Base-by-base conservation (phyloP, 2,329 filamentous ascomycete species). In the Trichoderma koningiopsis region DNA sequence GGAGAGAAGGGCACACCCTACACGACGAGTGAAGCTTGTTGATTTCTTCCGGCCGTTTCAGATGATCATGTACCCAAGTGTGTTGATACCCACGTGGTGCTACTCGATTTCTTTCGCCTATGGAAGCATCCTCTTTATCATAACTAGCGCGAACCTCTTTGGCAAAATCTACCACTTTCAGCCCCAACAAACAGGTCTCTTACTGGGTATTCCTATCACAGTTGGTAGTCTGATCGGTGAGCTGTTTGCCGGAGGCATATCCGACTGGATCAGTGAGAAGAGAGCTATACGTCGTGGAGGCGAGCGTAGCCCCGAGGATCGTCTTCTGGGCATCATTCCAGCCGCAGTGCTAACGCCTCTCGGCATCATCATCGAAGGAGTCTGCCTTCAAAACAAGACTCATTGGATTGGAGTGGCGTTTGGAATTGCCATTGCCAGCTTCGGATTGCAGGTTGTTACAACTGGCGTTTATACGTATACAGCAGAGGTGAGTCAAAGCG, bases 341-440 rank as follows among this genome's bases (percentile, higher is more conserved):
- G 24, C 63, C 2, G 53, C 14, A n/a, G 5, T 66, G 8, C 29
- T 66, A 8, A 58, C 55, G 1, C 63, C 63, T 49, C 37, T 66
- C 35, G 63, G 63, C 11, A 55, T 66, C 13, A 66, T 66, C 19
- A 66, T 66, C 31, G 63, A 66, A 31, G 63, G 63, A 8, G 63
- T 66, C 5, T 66, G 63, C 14, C 52, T 66, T n/a, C 27, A 66
- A 40, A 58, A 66, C 6, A 66, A 58, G 40, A 58, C 63, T 19
- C 63, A 66, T n/a, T 58, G 63, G 63, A 66, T 66, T n/a, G 63
- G 63, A 27, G 63, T 66, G 27, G 63, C 63, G 3, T 35, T 66
- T n/a, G 63, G 63, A 66, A 66, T 66, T 49, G 63, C 63, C 29
- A 66, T 66, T 29, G 52, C 63, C 7, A 66, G 63, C 35, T 43